Evolutionary conservation across 2,329 filamentous ascomycete genomes (phyloP).

Genomic region (Fusarium haematococcum): DNA sequence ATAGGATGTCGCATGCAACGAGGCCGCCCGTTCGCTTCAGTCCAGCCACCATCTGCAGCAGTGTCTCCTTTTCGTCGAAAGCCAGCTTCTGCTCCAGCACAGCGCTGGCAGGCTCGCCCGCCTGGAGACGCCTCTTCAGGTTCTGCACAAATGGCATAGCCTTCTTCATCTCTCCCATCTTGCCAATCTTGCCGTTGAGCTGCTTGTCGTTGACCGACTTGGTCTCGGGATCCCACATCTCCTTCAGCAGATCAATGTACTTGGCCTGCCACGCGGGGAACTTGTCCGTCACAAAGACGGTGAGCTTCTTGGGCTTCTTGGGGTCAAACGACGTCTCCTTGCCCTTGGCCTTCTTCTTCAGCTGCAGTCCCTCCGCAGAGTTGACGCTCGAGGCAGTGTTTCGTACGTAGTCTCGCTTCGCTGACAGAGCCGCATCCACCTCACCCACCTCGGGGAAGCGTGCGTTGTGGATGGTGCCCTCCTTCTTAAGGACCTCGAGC

Average conservation of each 20-base stretch:
- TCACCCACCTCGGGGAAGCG: constrained; percentile 67
- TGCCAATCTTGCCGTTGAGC: constrained; percentile 81
- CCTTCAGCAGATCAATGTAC: constrained; percentile 83
- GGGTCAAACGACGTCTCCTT: constrained; percentile 89
- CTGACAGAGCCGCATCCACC: constrained; percentile 75
- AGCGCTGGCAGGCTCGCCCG: constrained; percentile 71
- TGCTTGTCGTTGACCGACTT: constrained; percentile 82
- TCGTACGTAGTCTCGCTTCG: constrained; percentile 86
- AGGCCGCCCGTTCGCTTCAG: constrained; percentile 81
- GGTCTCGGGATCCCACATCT: constrained; percentile 72
- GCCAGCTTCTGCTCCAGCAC: constrained; percentile 87
- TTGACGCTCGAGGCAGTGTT: constrained; percentile 79
- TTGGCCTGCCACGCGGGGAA: constrained; percentile 94
- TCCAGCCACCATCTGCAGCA: constrained; percentile 82
- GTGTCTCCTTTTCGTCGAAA: constrained; percentile 84
- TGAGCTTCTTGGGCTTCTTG: constrained; percentile 91
- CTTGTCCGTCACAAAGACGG: constrained; percentile 81
- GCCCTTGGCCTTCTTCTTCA: constrained; percentile 94
- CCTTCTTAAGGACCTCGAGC: constrained; percentile 87
- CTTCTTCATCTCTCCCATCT: constrained; percentile 93
- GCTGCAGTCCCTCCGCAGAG: constrained; percentile 82
- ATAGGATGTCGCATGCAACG: constrained; percentile 77
- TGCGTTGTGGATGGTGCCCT: constrained; percentile 81
- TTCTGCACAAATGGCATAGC: constrained; percentile 96
- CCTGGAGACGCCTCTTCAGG: constrained; percentile 84